A percentile compares a stretch with the other conserved stretches of the same genome.
phyloP scores from a whole-genome alignment of 495 filamentous ascomycete species.

The Penicillium psychrofluorescens region DNA sequence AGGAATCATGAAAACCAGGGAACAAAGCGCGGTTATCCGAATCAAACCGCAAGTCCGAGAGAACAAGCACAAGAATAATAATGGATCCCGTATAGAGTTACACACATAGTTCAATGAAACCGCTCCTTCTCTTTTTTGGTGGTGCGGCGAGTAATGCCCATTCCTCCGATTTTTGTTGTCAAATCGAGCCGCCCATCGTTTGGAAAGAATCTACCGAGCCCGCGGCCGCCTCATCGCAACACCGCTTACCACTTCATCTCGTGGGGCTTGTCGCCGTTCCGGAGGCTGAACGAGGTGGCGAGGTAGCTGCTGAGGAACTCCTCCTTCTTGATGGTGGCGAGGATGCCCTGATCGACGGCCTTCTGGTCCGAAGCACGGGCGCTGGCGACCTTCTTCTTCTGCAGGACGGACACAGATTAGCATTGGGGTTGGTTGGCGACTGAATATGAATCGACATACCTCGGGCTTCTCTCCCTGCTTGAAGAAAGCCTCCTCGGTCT shows the following conservation, averaged over 20 bases:
- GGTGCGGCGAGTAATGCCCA: constrained; percentile 23
- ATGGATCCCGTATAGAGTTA: constrained; percentile 36
- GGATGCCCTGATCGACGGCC: constrained; percentile 86
- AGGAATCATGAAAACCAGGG: constrained; percentile 26
- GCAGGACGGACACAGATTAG: constrained; percentile 22
- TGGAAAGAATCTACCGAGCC: constrained; percentile 40
- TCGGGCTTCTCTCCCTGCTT: constrained; percentile 93
- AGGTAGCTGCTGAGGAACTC: constrained; percentile 84
- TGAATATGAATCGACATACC: constrained; percentile 49
- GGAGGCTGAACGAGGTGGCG: constrained; percentile 84
- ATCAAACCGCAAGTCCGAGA: constrained; percentile 27
- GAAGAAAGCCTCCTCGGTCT: constrained; percentile 94
- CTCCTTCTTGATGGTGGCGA: constrained; percentile 93
- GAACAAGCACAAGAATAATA: constrained; percentile 14
- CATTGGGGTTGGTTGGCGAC: neutral
- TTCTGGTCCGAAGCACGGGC: constrained; percentile 94
- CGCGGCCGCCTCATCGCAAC: constrained; percentile 34
- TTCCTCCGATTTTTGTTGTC: constrained; percentile 7
- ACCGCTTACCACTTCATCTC: constrained; percentile 82
- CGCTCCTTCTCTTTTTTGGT: constrained; percentile 17
- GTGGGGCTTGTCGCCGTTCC: constrained; percentile 97
- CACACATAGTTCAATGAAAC: constrained; percentile 33
- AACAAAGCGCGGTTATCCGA: constrained; percentile 31
- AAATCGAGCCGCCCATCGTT: constrained; percentile 37
- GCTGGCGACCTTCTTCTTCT: constrained; percentile 94